Percentiles rank a stretch among this genome's conserved stretches.
Evolutionary conservation across 257 asterid species (phyloP).

Genomic region (Linderniella brevidens): DNA sequence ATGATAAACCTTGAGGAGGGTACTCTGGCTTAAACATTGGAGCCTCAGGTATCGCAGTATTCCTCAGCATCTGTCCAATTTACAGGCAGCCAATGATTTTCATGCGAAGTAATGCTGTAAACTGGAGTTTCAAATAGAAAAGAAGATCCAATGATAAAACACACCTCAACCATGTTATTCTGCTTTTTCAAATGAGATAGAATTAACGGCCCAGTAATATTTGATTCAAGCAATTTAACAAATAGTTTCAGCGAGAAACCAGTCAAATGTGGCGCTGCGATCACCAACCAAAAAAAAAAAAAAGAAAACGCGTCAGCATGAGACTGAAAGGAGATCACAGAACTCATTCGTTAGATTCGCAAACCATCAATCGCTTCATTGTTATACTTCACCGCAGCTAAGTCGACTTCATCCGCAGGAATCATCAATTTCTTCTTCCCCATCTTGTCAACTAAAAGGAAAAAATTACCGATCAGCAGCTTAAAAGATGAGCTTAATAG

Average conservation of each 20-base stretch:
- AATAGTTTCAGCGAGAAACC: conserved; percentile 53
- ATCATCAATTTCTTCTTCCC: background rate
- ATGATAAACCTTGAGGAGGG: conserved; percentile 74
- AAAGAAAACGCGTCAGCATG: background rate
- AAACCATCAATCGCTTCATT: background rate
- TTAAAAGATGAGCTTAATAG: too few relatives aligned
- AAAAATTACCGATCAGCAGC: too few relatives aligned
- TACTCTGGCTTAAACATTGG: conserved; percentile 93
- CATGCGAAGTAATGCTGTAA: background rate
- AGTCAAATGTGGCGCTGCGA: conserved; percentile 92
- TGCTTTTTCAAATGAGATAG: conserved; percentile 36
- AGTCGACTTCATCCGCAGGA: background rate
- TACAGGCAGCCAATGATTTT: background rate
- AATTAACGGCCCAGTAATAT: conserved; percentile 46
- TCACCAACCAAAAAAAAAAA: conserved; percentile 5
- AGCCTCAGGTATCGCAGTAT: conserved; percentile 78
- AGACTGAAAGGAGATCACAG: background rate
- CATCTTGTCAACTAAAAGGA: too few relatives aligned
- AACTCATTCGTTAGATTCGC: background rate
- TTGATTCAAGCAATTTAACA: conserved; percentile 44
- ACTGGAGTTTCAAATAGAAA: background rate
- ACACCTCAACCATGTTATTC: conserved; percentile 56
- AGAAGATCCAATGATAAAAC: conserved; percentile 1
- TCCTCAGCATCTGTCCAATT: conserved; percentile 45
- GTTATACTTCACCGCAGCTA: background rate